Percentiles rank a stretch among this genome's conserved stretches.
phyloP scores from a whole-genome alignment of 345 rosid genomes.

The Erucastrum elatum region DNA sequence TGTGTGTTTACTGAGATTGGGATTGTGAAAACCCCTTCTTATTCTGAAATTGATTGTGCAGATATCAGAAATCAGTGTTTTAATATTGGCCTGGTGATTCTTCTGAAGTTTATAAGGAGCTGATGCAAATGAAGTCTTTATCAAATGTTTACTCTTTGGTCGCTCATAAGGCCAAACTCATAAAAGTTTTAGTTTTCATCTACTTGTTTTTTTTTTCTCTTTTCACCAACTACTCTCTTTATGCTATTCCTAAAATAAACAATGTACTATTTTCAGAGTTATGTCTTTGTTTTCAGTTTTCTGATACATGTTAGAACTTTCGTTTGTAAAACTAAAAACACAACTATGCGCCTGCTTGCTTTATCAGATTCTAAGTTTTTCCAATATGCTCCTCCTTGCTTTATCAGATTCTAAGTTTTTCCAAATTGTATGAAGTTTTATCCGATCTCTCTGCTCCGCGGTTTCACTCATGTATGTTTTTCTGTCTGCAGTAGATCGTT shows the following conservation, averaged over 20 bases:
- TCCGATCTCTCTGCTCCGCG: slow-evolving; percentile 10
- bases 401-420: slow-evolving; percentile 25
- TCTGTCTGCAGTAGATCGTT: slow-evolving; percentile 3
- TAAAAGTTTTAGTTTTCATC: slow-evolving; percentile 45
- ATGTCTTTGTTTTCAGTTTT: slow-evolving; percentile 32
- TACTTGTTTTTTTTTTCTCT: slow-evolving; percentile 12
- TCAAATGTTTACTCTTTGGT: slow-evolving; percentile 60
- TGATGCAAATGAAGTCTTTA: slow-evolving; percentile 79
- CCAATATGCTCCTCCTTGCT: too few relatives aligned
- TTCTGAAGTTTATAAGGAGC: slow-evolving; percentile 84
- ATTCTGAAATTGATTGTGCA: slow-evolving; percentile 70
- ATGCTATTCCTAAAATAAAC: slow-evolving; percentile 32
- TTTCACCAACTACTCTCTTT: slow-evolving; percentile 15
- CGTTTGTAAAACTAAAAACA: slow-evolving; percentile 35
- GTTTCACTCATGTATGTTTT: slow-evolving; percentile 11
- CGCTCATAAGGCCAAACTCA: slow-evolving; percentile 52
- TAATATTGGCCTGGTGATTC: slow-evolving; percentile 77
- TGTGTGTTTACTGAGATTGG: slow-evolving; percentile 11
- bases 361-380: too few relatives aligned
- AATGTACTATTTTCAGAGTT: slow-evolving; percentile 38
- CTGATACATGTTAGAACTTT: slow-evolving; percentile 24
- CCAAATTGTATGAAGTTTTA: slow-evolving; percentile 1
- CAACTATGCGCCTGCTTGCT: slow-evolving; percentile 6
- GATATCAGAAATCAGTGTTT: slow-evolving; percentile 79
- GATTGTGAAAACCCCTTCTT: slow-evolving; percentile 45